Evolutionary conservation across 257 asterid genomes (phyloP), one percentile per base, ranked within the genome.

Genomic region (Eucommia ulmoides): DNA sequence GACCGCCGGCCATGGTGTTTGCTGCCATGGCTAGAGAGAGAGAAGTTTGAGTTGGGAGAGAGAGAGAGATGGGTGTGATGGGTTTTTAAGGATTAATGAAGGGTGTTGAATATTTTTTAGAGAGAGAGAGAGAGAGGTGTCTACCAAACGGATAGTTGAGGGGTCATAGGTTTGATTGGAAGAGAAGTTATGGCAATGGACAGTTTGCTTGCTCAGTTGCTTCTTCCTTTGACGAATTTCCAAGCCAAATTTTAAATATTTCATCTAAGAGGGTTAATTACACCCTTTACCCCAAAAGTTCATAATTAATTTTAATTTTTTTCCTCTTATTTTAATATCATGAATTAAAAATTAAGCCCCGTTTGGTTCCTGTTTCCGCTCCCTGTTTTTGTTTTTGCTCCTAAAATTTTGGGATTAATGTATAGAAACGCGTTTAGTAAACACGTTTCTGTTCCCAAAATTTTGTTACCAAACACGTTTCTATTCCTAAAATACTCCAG

Each of bases 101-200:
- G 44, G 51, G 54, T 33, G 50, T 47, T n/a, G 41, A 3, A 21
- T 49, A 22, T 14, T 46, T 62, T 17, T 19, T n/a, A n/a, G n/a
- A n/a, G 45, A 23, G 38, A 17, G 42, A 58, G 38, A 23, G 2
- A 22, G 38, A 25, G 61, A 17, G 3, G 22, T 17, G 35, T 54
- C 47, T 47, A 82, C 80, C 84, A 73, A n/a, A 80, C 71, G 59
- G 56, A 64, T 70, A 33, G 88, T 72, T 81, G 67, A 69, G 66
- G 63, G 52, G 94, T 83, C 89, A 57, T 59, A 41, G 54, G 77
- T 71, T 83, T 72, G 94, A 78, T 81, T 84, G 67, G 73, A 75
- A 80, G 64, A 61, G 61, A 78, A 71, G 94, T 59, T 22, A 20
- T 56, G 52, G 62, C 54, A 60, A 64, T 60, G 63, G 82, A 64